Percentiles rank a stretch among this genome's conserved stretches.
Conservation (phyloP, 495 filamentous ascomycete genomes). For the Penicillium mononematosum region DNA sequence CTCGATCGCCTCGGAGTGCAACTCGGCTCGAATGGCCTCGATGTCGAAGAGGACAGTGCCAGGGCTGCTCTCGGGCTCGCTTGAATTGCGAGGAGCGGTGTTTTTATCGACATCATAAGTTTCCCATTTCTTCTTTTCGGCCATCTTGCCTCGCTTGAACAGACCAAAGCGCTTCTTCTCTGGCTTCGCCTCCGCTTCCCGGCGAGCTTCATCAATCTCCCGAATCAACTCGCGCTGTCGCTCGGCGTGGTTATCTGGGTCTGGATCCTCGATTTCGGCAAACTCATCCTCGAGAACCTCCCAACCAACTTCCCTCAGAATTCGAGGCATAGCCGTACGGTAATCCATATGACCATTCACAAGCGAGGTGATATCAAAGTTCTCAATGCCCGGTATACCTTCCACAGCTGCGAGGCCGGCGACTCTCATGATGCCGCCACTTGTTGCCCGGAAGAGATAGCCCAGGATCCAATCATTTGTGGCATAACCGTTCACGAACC, state of each 20-base stretch:
- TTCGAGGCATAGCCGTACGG: slow-evolving; percentile 81
- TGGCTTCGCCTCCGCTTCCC: slow-evolving; percentile 71
- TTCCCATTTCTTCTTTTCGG: slow-evolving; percentile 90
- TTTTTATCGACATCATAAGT: slow-evolving; percentile 68
- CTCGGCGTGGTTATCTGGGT: slow-evolving; percentile 87
- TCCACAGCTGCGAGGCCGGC: slow-evolving; percentile 85
- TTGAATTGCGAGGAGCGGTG: slow-evolving; percentile 25
- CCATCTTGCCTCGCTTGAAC: slow-evolving; percentile 72
- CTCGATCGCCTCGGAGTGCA: slow-evolving; percentile 73
- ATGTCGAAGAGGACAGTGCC: slow-evolving; percentile 83
- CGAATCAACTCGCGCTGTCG: slow-evolving; percentile 90
- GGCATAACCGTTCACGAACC: slow-evolving; percentile 93
- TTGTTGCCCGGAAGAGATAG: slow-evolving; percentile 93
- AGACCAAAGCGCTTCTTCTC: slow-evolving; percentile 74
- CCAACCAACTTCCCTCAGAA: slow-evolving; percentile 86
- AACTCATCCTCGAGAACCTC: slow-evolving; percentile 90
- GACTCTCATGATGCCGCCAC: slow-evolving; percentile 85
- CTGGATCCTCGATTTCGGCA: slow-evolving; percentile 93
- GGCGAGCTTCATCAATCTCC: slow-evolving; percentile 93
- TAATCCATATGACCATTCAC: slow-evolving; percentile 98
- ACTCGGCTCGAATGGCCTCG: slow-evolving; percentile 85
- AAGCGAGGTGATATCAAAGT: slow-evolving; percentile 79
- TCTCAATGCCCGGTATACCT: slow-evolving; percentile 77
- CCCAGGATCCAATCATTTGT: slow-evolving; percentile 97
- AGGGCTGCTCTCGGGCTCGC: slow-evolving; percentile 27